phyloP scores from a whole-genome alignment of 257 asterid species.

The Misopates orontium region DNA sequence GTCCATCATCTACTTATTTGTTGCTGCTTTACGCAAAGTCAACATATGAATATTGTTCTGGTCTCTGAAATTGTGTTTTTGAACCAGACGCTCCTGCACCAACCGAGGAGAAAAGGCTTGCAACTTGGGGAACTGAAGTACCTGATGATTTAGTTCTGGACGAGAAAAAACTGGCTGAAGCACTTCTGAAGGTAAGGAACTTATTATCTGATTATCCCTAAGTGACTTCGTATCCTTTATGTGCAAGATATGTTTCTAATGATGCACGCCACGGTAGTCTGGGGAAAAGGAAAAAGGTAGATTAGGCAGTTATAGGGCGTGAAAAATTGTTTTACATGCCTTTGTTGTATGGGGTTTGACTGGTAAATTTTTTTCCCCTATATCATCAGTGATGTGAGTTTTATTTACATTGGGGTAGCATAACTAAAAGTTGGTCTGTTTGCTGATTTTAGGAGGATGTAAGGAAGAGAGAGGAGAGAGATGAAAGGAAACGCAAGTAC shows the following conservation, averaged over 20 bases:
- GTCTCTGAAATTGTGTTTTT: slow-evolving; percentile 21
- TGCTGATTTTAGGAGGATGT: slow-evolving; percentile 65
- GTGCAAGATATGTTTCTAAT: neutral
- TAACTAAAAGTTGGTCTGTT: slow-evolving; percentile 1
- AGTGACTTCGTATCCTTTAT: neutral
- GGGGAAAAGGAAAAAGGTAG: neutral
- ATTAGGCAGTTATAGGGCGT: neutral
- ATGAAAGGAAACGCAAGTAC: slow-evolving; percentile 88
- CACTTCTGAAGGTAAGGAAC: slow-evolving; percentile 67
- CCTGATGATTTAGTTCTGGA: slow-evolving; percentile 84
- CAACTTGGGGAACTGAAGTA: slow-evolving; percentile 89
- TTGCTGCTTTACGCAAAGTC: slow-evolving; percentile 6
- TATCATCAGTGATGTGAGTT: neutral
- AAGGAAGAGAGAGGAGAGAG: slow-evolving; percentile 73
- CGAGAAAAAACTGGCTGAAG: slow-evolving; percentile 58
- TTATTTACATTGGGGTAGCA: neutral
- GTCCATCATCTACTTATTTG: neutral
- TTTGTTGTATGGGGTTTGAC: neutral
- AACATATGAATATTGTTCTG: slow-evolving; percentile 3
- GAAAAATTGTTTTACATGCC: neutral
- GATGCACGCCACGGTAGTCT: neutral
- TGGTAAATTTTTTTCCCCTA: neutral
- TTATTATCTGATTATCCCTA: slow-evolving; percentile 3
- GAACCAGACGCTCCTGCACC: slow-evolving; percentile 53
- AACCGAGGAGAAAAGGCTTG: slow-evolving; percentile 63